A percentile compares a stretch with the other conserved stretches of the same genome.
phyloP scores from a whole-genome alignment of 805 yeast genomes.

The Kodamaea jinghongensis region DNA sequence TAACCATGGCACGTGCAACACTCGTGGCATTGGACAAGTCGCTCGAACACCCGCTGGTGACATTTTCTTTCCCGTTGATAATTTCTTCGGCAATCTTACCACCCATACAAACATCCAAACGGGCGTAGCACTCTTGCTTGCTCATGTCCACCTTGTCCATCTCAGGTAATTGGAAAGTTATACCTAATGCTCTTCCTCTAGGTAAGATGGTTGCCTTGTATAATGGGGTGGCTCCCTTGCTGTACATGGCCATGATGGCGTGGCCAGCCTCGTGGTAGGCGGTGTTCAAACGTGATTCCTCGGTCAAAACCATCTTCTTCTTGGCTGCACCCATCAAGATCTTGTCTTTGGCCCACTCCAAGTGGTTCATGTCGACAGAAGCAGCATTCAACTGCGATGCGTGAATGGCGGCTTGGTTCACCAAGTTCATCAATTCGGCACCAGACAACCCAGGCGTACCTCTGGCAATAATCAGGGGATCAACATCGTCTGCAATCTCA shows the following conservation, averaged over 20 bases:
- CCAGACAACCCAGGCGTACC: conserved; percentile 99
- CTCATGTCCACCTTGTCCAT: conserved; percentile 97
- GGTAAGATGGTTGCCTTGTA: conserved; percentile 97
- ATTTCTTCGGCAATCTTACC: conserved; percentile 97
- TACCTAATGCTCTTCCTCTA: conserved; percentile 94
- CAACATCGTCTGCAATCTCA: conserved; percentile 80
- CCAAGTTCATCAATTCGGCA: conserved; percentile 92
- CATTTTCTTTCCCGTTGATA: conserved; percentile 86
- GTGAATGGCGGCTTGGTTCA: conserved; percentile 96
- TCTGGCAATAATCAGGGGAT: conserved; percentile 86
- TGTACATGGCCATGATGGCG: conserved; percentile 95
- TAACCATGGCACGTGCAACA: conserved; percentile 95
- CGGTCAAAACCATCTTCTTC: conserved; percentile 96
- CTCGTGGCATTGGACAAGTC: conserved; percentile 88
- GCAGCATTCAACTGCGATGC: conserved; percentile 93
- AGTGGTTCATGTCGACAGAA: conserved; percentile 83
- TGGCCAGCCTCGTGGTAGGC: conserved; percentile 99
- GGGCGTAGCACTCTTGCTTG: conserved; percentile 81
- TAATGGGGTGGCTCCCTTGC: conserved; percentile 90
- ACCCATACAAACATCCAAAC: conserved; percentile 98
- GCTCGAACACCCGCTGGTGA: conserved; percentile 92
- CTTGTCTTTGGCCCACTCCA: conserved; percentile 99
- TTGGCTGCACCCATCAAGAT: conserved; percentile 97
- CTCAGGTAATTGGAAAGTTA: conserved; percentile 96
- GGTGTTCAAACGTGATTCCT: conserved; percentile 87